A percentile compares a stretch with the other conserved stretches of the same genome.
Evolutionary conservation across 2,329 filamentous ascomycete genomes (phyloP).

Genomic region (Clonostachys byssicola): DNA sequence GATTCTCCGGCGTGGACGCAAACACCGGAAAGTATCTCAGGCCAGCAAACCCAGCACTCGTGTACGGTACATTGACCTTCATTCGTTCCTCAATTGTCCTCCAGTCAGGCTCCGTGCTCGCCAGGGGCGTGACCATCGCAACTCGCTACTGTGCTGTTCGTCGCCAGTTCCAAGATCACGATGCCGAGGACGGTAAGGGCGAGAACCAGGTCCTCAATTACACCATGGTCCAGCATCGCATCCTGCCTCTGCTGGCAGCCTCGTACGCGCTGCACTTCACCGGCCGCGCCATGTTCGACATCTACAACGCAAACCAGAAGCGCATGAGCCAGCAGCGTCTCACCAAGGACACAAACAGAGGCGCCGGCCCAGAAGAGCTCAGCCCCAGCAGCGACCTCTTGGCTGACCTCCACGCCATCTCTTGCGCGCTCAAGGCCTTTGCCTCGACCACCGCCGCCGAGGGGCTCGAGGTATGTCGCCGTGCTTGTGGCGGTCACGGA

Average conservation of each 20-base stretch:
- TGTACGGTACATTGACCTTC: constrained; percentile 2
- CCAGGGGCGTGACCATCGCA: constrained; percentile 74
- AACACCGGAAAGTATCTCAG: constrained; percentile 31
- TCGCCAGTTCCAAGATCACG: constrained; percentile 74
- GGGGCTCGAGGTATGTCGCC: constrained; percentile 3
- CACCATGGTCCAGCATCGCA: constrained; percentile 73
- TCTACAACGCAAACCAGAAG: constrained; percentile 70
- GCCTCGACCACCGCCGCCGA: constrained; percentile 1
- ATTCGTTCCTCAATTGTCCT: constrained; percentile 1
- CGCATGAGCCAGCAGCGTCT: constrained; percentile 47
- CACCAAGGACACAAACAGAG: constrained; percentile 40
- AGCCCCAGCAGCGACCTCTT: constrained; percentile 17
- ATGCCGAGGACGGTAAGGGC: constrained; percentile 50
- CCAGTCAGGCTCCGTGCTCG: constrained; percentile 57
- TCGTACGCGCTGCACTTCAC: constrained; percentile 80
- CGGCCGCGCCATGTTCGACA: constrained; percentile 68
- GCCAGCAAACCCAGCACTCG: neutral
- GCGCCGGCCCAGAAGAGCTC: constrained; percentile 64
- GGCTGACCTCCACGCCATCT: constrained; percentile 1
- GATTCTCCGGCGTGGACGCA: constrained; percentile 67
- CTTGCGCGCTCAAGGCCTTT: constrained; percentile 3
- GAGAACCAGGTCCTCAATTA: constrained; percentile 79
- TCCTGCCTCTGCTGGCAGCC: constrained; percentile 68
- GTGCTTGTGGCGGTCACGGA: constrained; percentile 3
- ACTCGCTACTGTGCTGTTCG: constrained; percentile 70